These are phyloP conservation scores for Cladorrhinum samala DNA, from an alignment of 495 filamentous ascomycete species.

Conservation along the genomic window DNA sequence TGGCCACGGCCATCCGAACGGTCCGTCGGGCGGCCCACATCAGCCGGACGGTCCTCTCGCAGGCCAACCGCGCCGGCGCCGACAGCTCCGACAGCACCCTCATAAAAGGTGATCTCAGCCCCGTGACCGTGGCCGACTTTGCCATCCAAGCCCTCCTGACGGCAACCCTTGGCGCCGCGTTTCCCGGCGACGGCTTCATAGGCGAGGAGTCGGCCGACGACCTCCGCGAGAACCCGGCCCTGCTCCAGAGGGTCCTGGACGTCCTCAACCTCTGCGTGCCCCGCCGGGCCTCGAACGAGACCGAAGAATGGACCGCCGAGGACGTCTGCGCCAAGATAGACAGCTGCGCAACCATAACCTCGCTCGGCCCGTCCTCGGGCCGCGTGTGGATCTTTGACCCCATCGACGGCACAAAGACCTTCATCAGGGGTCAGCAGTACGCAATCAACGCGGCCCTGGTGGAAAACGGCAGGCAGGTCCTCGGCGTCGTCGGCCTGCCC, in stretches of 20 bases:
- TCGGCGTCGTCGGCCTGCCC: slow-evolving; percentile 50
- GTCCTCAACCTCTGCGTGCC: slow-evolving; percentile 17
- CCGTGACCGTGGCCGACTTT: slow-evolving; percentile 64
- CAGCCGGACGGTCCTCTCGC: slow-evolving; percentile 28
- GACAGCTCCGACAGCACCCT: neutral
- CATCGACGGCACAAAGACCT: slow-evolving; percentile 65
- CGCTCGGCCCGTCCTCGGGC: slow-evolving; percentile 20
- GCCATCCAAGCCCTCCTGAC: slow-evolving; percentile 60
- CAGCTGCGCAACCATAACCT: slow-evolving; percentile 36
- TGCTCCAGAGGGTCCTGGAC: slow-evolving; percentile 50
- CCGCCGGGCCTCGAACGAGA: slow-evolving; percentile 12
- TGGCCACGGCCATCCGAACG: slow-evolving; percentile 22
- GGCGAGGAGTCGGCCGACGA: slow-evolving; percentile 56
- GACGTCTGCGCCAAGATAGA: slow-evolving; percentile 58
- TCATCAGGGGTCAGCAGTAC: slow-evolving; percentile 57
- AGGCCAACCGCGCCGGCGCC: slow-evolving; percentile 3
- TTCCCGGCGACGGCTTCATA: slow-evolving; percentile 54
- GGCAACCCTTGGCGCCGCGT: slow-evolving; percentile 44
- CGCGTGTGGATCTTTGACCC: slow-evolving; percentile 64
- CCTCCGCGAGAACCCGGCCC: slow-evolving; percentile 41
- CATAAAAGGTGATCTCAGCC: slow-evolving; percentile 52
- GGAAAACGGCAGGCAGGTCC: slow-evolving; percentile 29
- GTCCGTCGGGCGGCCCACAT: slow-evolving; percentile 31
- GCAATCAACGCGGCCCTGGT: slow-evolving; percentile 44
- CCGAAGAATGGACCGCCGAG: slow-evolving; percentile 29